Evolutionary conservation across 2,329 filamentous ascomycete genomes (phyloP).

Genomic region (Sarocladiaceae sp.): DNA sequence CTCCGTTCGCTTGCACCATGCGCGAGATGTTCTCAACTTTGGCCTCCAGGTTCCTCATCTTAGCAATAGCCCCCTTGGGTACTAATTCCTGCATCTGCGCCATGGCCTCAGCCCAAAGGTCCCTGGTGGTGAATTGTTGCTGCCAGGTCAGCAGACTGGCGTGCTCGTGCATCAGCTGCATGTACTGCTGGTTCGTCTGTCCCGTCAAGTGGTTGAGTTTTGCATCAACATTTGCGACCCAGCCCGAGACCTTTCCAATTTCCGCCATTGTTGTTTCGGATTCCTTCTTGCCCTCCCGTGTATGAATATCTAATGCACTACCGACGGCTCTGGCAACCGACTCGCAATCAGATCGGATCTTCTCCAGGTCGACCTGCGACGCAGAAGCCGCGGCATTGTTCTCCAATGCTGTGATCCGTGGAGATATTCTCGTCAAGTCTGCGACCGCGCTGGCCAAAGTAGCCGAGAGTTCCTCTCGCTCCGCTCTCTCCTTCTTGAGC

Average conservation of each 20-base stretch:
- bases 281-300: background rate
- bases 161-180: background rate
- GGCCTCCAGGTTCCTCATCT: background rate
- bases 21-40: background rate
- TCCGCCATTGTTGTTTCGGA: background rate
- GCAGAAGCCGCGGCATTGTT: too few relatives aligned
- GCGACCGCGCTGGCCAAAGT: too few relatives aligned
- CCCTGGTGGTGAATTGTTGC: background rate
- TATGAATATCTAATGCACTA: background rate
- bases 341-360: too few relatives aligned
- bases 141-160: background rate
- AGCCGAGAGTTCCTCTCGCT: too few relatives aligned
- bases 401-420: too few relatives aligned
- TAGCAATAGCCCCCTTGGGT: background rate
- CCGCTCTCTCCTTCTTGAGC: too few relatives aligned
- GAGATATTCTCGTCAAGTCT: too few relatives aligned
- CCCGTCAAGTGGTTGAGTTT: background rate
- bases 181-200: background rate
- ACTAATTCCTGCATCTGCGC: constrained; percentile 1
- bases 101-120: background rate
- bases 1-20: background rate
- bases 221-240: background rate
- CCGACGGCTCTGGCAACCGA: too few relatives aligned
- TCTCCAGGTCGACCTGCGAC: too few relatives aligned
- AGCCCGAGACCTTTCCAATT: background rate